Conservation (phyloP, 106 monocot species). For the Narthecium ossifragum region DNA sequence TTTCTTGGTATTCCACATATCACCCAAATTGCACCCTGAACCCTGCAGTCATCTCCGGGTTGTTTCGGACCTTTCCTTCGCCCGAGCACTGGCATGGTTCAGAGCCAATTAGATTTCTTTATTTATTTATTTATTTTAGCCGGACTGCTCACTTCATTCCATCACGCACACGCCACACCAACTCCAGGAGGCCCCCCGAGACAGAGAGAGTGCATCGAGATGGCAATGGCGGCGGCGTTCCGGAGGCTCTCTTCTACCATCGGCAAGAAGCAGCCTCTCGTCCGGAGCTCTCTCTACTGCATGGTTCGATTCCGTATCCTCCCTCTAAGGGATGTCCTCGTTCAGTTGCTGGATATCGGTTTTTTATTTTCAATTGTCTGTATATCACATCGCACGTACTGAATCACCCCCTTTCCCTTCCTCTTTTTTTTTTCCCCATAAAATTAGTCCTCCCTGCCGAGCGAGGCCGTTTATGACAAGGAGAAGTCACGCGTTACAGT, state of each 20-base stretch:
- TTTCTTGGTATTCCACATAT: neutral
- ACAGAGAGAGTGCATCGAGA: too few relatives aligned
- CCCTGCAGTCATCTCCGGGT: too few relatives aligned
- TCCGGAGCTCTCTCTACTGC: constrained; percentile 18
- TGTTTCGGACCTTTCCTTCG: too few relatives aligned
- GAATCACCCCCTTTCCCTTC: neutral
- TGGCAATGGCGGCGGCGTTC: constrained; percentile 65
- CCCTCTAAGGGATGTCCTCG: neutral
- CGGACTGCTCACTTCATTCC: neutral
- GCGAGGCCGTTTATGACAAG: constrained; percentile 41
- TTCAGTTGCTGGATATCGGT: neutral
- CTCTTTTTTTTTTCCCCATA: neutral
- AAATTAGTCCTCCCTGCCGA: constrained; percentile 58
- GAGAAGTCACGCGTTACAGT: constrained; percentile 52
- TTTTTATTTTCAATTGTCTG: too few relatives aligned
- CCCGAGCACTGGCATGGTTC: too few relatives aligned
- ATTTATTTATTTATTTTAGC: neutral
- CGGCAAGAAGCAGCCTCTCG: constrained; percentile 11
- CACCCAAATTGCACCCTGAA: neutral
- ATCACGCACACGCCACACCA: neutral
- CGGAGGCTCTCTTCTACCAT: constrained; percentile 59
- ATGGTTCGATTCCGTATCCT: constrained; percentile 27
- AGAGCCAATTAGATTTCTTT: neutral
- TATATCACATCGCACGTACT: neutral
- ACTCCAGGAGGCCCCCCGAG: too few relatives aligned